A percentile compares a stretch with the other conserved stretches of the same genome.
Conservation (phyloP, 192 early-diverging fungal genomes). For the Coemansia sp. region DNA sequence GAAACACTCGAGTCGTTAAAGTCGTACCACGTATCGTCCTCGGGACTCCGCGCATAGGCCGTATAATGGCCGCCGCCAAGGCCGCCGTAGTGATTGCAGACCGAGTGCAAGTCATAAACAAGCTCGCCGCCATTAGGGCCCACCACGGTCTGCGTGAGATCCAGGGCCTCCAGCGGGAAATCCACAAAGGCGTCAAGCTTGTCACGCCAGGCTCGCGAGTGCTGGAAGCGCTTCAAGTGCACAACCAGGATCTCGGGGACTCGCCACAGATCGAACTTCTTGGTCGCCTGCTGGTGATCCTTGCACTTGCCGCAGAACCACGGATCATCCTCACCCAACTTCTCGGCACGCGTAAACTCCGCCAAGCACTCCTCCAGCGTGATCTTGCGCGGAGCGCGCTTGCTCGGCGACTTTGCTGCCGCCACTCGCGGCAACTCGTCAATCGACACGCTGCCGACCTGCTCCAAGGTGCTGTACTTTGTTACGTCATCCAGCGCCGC, state of each 20-base stretch:
- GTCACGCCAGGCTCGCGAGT: conserved; percentile 64
- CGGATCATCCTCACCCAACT: conserved; percentile 70
- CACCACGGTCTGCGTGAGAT: conserved; percentile 58
- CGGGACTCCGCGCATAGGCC: conserved; percentile 69
- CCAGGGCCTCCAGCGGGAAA: conserved; percentile 65
- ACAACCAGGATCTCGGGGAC: conserved; percentile 78
- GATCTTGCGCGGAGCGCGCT: conserved; percentile 32
- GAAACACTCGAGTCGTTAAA: conserved; percentile 76
- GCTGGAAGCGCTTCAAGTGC: conserved; percentile 80
- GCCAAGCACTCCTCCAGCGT: conserved; percentile 69
- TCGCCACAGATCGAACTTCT: conserved; percentile 79
- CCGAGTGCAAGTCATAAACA: conserved; percentile 72
- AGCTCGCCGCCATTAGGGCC: conserved; percentile 36
- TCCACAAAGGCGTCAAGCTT: conserved; percentile 76
- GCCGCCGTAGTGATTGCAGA: conserved; percentile 83
- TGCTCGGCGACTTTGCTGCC: conserved; percentile 3
- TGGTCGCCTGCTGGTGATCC: conserved; percentile 72
- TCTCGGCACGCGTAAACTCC: conserved; percentile 75
- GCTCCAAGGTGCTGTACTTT: conserved; percentile 21
- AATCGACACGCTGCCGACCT: conserved; percentile 3
- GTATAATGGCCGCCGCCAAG: conserved; percentile 86
- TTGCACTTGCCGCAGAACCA: conserved; percentile 82
- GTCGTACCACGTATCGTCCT: conserved; percentile 74
- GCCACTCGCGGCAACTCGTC: conserved; percentile 15
- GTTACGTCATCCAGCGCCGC: conserved; percentile 42